These are phyloP conservation scores for Phaeotremella fagi DNA, from an alignment of 768 basidiomycete species.

Conservation along the genomic window DNA sequence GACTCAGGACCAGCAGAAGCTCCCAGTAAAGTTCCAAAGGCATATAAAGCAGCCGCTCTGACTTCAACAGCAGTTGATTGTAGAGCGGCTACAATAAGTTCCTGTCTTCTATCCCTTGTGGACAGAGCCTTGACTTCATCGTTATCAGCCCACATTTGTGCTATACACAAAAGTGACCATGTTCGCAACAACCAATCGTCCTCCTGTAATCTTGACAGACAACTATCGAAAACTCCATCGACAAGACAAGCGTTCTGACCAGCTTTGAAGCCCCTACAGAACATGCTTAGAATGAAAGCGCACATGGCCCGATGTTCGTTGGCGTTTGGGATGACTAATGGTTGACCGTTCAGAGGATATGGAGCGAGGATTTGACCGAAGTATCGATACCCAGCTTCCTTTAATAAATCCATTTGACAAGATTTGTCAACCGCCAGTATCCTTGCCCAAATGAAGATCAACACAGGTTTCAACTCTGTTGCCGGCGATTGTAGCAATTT, in stretches of 20 bases:
- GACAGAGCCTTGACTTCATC: slow-evolving; percentile 85
- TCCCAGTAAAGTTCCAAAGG: slow-evolving; percentile 88
- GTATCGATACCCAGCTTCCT: slow-evolving; percentile 58
- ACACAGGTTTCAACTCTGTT: slow-evolving; percentile 88
- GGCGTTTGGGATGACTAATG: slow-evolving; percentile 70
- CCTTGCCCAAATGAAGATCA: slow-evolving; percentile 98
- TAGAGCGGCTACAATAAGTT: slow-evolving; percentile 70
- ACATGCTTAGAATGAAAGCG: slow-evolving; percentile 85
- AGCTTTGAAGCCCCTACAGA: slow-evolving; percentile 79
- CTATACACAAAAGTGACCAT: slow-evolving; percentile 90
- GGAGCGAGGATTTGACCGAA: slow-evolving; percentile 48
- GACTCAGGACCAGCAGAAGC: slow-evolving; percentile 58
- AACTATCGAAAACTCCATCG: slow-evolving; percentile 72
- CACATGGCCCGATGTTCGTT: slow-evolving; percentile 98
- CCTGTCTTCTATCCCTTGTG: slow-evolving; percentile 72
- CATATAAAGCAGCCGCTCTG: slow-evolving; percentile 81
- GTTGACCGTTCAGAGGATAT: slow-evolving; percentile 54
- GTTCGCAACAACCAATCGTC: slow-evolving; percentile 88
- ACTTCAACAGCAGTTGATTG: slow-evolving; percentile 90
- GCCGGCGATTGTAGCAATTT: slow-evolving; percentile 93
- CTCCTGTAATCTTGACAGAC: slow-evolving; percentile 76
- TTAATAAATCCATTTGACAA: slow-evolving; percentile 83
- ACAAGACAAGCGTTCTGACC: slow-evolving; percentile 79
- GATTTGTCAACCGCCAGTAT: slow-evolving; percentile 93
- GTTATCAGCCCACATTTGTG: slow-evolving; percentile 85